phyloP scores from a whole-genome alignment of 768 basidiomycete species.

The Hebeloma cylindrosporum region DNA sequence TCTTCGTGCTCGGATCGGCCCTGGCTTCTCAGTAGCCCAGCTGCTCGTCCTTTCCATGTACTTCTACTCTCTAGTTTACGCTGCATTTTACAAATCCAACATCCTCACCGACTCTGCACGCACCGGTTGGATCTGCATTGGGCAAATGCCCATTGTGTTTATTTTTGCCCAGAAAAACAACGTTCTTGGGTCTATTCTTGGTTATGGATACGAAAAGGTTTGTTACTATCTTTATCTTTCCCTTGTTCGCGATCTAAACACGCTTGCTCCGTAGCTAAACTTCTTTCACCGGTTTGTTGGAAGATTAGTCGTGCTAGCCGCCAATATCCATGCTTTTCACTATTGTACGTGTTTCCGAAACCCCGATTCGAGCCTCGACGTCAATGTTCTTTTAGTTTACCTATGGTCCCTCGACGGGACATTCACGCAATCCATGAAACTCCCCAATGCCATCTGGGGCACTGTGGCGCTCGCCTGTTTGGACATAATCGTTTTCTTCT shows the following conservation, averaged over 20 bases:
- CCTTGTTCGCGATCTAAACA: constrained; percentile 1
- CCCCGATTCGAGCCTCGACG: no score
- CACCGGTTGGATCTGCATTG: constrained; percentile 51
- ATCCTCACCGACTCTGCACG: constrained; percentile 51
- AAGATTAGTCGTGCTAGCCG: constrained; percentile 53
- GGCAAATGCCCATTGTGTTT: constrained; percentile 67
- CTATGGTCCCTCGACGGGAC: constrained; percentile 44
- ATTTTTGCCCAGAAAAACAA: constrained; percentile 72
- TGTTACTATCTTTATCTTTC: constrained; percentile 5
- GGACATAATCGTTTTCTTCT: constrained; percentile 59
- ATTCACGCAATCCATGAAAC: constrained; percentile 31
- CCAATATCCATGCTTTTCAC: constrained; percentile 58
- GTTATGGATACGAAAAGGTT: constrained; percentile 70
- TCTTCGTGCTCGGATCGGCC: constrained; percentile 41
- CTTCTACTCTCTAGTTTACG: constrained; percentile 44
- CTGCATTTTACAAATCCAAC: constrained; percentile 49
- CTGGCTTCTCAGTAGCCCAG: constrained; percentile 53
- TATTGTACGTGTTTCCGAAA: constrained; percentile 59
- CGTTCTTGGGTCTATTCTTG: constrained; percentile 53
- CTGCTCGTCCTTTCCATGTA: constrained; percentile 46
- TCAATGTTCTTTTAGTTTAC: constrained; percentile 52
- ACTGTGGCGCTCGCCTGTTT: constrained; percentile 47
- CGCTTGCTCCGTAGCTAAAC: constrained; percentile 51
- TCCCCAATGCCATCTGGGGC: constrained; percentile 45
- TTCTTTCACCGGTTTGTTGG: constrained; percentile 74